Conservation (phyloP, 192 early-diverging fungal genomes). For the Linderina pennispora region DNA sequence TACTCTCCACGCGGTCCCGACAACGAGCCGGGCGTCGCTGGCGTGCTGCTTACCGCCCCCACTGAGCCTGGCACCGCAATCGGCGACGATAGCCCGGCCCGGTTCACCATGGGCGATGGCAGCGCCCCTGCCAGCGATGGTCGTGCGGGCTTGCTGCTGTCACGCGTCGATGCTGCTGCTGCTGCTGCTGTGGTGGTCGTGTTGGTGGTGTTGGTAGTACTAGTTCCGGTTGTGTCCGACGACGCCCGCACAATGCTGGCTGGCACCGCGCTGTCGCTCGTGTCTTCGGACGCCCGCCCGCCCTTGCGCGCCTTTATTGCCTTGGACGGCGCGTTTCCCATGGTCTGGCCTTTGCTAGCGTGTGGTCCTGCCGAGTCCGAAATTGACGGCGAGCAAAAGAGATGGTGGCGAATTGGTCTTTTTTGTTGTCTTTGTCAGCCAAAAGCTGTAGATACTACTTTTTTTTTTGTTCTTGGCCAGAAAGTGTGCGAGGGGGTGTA, state of each 20-base stretch:
- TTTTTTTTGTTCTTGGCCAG: neutral
- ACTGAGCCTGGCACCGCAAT: no score
- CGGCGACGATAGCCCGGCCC: no score
- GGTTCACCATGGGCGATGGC: no score
- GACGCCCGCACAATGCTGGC: no score
- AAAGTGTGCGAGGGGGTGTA: no score
- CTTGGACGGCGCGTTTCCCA: conserved; percentile 45
- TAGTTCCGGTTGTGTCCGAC: no score
- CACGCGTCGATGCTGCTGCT: neutral
- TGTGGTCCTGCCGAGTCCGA: neutral
- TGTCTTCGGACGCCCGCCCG: neutral
- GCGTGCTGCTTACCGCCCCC: no score
- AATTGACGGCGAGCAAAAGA: neutral
- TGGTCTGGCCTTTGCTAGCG: no score
- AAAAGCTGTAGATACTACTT: neutral
- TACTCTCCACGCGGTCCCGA: conserved; percentile 22
- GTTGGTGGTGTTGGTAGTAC: no score
- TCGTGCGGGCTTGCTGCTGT: neutral
- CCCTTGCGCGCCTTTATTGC: conserved; percentile 18
- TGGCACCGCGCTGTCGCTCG: no score
- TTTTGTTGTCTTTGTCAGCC: no score
- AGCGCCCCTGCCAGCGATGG: neutral
- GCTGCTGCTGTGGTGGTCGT: neutral
- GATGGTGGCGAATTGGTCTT: neutral
- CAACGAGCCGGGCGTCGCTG: conserved; percentile 28